Evolutionary conservation across 2,329 filamentous ascomycete genomes (phyloP), one percentile per base, ranked within the genome.

Genomic region (Penicillium rolfsii): DNA sequence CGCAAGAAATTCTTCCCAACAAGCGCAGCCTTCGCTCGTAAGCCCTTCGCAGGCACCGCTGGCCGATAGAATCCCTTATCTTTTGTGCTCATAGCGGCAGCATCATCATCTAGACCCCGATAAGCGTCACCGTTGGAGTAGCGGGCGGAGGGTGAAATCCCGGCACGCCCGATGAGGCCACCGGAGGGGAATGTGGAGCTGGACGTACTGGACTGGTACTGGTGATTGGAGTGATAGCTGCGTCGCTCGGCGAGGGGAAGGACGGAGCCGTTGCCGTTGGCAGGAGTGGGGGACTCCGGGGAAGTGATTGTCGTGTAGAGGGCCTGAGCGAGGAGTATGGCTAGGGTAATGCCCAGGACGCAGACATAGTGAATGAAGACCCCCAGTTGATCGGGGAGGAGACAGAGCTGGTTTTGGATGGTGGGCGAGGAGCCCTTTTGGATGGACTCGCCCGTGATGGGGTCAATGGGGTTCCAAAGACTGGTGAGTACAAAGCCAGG

Each of bases 401-500:
- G 84, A 73, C 95, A 99, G 2, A 98, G 85, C 65, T 96, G 91
- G 0, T 91, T 95, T 77, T 98, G 91, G 3, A 97, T 78, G 0
- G 94, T 97, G 1, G 73, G 64, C 1, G 65, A 67, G 0, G 70
- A 63, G 2, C 65, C 62, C 5, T 65, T 43, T 16, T 67, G 61
- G 5, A 67, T 58, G 4, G 77, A 54, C 35, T 73, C 74, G 35
- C 78, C 77, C 2, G 74, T 77, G 14, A 71, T 55, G 3, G 79
- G 80, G 68, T 93, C 90, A 57, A 98, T 83, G 0, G 95, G 95
- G 73, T 99, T 98, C 86, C 92, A 97, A 59, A 99, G 81, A 74
- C 92, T 97, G 43, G 93, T 85, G 79, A 97, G 87, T 64, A 95
- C 81, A 67, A 99, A 95, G 0, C 93, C 95, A 0, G 95, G 95